Base-by-base conservation (phyloP, 2,329 filamentous ascomycete species). In the Chalaropsis ovoidea region DNA sequence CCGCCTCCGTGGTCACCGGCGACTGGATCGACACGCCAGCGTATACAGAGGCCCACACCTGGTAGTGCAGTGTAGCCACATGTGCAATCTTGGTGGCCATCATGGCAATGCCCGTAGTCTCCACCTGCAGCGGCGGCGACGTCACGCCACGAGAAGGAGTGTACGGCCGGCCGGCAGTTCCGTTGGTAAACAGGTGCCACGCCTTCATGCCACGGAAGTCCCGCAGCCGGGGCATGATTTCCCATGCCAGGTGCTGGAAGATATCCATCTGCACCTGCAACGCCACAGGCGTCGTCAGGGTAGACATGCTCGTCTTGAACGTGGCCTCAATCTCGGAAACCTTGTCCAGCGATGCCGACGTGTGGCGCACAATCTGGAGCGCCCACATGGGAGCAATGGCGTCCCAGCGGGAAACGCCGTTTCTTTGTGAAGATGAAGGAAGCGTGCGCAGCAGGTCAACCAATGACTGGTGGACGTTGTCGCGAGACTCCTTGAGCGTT, bases 21-120 rank as follows among this genome's bases (percentile, higher is more conserved):
- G 31, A 17, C 62, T 41, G 45, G 62, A 27, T 63, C 24, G 63
- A n/a, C 22, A 15, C 31, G 27, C 47, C 39, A 24, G 56, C 62
- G 31, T 67, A 67, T 13, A 67, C 78, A 1, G 84, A 83, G 1
- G 83, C 82, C 90, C 92, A 97, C 2, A 96, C 87, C 61, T 89
- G 83, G 91, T 92, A 96, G 75, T 96, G 91, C 27, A 97, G 77
- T 5, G 94, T 81, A 15, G 89, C 85, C 56, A 96, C 84, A 72
- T 96, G 93, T 5, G 90, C 87, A 62, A 96, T 80, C 58, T 89
- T 85, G 56, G 86, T 87, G 0, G 89, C 85, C 73, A 96, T 83
- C 67, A 90, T 86, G 54, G 81, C 79, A 45, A 88, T 71, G 42
- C 80, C 79, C 54, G 77, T 78, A 61, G 62, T 82, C 81, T 54